These are phyloP conservation scores for Lentinula sp. DNA, from an alignment of 768 basidiomycete genomes.

Conservation along the genomic window DNA sequence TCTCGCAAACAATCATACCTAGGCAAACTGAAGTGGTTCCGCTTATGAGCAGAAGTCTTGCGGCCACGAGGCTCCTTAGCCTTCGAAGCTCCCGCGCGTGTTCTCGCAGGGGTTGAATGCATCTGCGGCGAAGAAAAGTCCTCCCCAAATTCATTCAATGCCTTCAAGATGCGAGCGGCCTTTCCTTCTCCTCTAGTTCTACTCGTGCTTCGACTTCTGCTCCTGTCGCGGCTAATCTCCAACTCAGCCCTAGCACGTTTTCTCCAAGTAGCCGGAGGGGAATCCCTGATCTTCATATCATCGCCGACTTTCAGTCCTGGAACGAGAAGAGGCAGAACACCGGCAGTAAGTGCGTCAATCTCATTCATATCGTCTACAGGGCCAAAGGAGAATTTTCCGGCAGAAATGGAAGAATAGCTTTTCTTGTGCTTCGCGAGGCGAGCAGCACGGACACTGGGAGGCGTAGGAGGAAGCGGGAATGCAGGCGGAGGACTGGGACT, in stretches of 20 bases:
- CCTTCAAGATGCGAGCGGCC: slow-evolving; percentile 26
- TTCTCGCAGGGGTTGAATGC: slow-evolving; percentile 56
- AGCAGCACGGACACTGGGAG: slow-evolving; percentile 55
- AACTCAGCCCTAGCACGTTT: neutral
- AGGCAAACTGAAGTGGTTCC: slow-evolving; percentile 60
- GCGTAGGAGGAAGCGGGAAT: slow-evolving; percentile 70
- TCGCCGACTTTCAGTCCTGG: slow-evolving; percentile 57
- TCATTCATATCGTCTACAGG: slow-evolving; percentile 53
- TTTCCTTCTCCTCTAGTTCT: slow-evolving; percentile 27
- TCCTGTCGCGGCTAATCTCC: neutral
- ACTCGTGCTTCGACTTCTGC: neutral
- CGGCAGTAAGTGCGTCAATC: slow-evolving; percentile 67
- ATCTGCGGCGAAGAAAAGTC: slow-evolving; percentile 52
- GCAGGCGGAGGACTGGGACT: slow-evolving; percentile 54
- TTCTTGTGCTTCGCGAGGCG: slow-evolving; percentile 56
- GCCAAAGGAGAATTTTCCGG: slow-evolving; percentile 52
- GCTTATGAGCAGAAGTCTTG: slow-evolving; percentile 51
- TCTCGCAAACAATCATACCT: slow-evolving; percentile 35
- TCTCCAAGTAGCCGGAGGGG: slow-evolving; percentile 33
- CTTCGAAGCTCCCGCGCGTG: slow-evolving; percentile 17
- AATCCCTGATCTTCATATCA: slow-evolving; percentile 48
- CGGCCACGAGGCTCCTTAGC: slow-evolving; percentile 18
- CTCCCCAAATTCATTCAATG: slow-evolving; percentile 36
- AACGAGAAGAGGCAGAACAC: slow-evolving; percentile 59
- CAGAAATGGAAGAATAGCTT: slow-evolving; percentile 59